Conservation (phyloP, 2,329 filamentous ascomycete genomes). For the Xylaria sp. region DNA sequence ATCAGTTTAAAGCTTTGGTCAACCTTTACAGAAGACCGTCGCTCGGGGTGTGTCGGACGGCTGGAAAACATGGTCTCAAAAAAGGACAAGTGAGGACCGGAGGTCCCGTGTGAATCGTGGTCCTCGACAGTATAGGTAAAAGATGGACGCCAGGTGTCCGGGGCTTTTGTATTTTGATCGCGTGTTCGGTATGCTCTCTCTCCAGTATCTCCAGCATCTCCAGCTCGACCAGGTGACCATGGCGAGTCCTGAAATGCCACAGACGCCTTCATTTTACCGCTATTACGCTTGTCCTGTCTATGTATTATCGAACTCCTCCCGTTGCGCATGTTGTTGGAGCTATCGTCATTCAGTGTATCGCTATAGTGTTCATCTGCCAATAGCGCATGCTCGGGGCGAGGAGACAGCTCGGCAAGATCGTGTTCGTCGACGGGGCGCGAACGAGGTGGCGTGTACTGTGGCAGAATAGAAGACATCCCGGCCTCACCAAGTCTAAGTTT, state of each 20-base stretch:
- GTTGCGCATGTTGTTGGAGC: background rate
- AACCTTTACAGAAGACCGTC: conserved; percentile 37
- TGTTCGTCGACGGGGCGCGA: conserved; percentile 43
- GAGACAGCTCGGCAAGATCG: conserved; percentile 48
- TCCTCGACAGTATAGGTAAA: conserved; percentile 38
- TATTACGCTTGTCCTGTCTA: conserved; percentile 12
- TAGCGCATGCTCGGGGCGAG: conserved; percentile 46
- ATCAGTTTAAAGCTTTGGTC: conserved; percentile 48
- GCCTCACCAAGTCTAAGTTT: conserved; percentile 44
- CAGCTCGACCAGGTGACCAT: conserved; percentile 30
- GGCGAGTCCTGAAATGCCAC: conserved; percentile 39
- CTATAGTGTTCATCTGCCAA: conserved; percentile 33
- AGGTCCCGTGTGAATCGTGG: conserved; percentile 25
- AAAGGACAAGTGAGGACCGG: conserved; percentile 42
- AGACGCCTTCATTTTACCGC: conserved; percentile 40
- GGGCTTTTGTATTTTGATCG: conserved; percentile 27
- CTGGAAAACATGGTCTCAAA: conserved; percentile 47
- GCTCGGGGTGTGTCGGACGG: conserved; percentile 40
- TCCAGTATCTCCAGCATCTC: conserved; percentile 32
- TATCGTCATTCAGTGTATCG: background rate
- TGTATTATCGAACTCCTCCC: conserved; percentile 5
- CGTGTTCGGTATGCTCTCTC: conserved; percentile 16
- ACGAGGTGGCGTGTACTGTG: conserved; percentile 41
- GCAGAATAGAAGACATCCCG: conserved; percentile 42
- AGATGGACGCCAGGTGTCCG: conserved; percentile 42